A percentile compares a stretch with the other conserved stretches of the same genome.
Evolutionary conservation across 1,284 basidiomycete species (phyloP).

Genomic region (Kalmanozyma brasiliensis): DNA sequence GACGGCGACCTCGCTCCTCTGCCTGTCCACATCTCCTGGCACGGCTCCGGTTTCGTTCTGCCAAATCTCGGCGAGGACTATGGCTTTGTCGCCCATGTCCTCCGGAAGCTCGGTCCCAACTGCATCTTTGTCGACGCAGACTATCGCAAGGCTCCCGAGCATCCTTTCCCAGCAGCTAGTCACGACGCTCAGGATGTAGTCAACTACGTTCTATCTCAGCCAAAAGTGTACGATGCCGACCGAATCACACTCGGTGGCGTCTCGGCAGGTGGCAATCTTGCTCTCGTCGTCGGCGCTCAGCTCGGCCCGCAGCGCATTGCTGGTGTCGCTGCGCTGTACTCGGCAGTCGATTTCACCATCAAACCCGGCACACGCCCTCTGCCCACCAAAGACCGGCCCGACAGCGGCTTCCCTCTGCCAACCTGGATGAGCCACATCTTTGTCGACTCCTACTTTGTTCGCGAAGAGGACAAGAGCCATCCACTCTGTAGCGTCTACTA

Average conservation of each 20-base stretch:
- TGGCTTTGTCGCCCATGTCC: slow-evolving; percentile 16
- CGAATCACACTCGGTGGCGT: slow-evolving; percentile 57
- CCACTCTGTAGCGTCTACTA: slow-evolving; percentile 48
- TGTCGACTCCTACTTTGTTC: slow-evolving; percentile 49
- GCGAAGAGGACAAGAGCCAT: slow-evolving; percentile 22
- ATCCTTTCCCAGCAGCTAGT: slow-evolving; percentile 55
- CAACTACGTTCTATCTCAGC: slow-evolving; percentile 40
- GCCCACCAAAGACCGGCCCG: slow-evolving; percentile 17
- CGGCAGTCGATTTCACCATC: slow-evolving; percentile 49
- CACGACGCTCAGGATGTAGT: slow-evolving; percentile 52
- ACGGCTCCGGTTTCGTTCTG: slow-evolving; percentile 46
- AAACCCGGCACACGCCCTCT: slow-evolving; percentile 20
- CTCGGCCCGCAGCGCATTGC: slow-evolving; percentile 49
- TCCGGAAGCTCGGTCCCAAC: slow-evolving; percentile 26
- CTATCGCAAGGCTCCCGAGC: slow-evolving; percentile 64
- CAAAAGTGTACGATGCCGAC: slow-evolving; percentile 33
- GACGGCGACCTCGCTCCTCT: slow-evolving; percentile 19
- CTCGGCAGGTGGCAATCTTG: slow-evolving; percentile 61
- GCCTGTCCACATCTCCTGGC: slow-evolving; percentile 43
- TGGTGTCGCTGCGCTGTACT: slow-evolving; percentile 45
- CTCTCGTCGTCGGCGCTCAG: slow-evolving; percentile 35
- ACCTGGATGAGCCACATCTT: slow-evolving; percentile 47
- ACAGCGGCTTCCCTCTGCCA: slow-evolving; percentile 48
- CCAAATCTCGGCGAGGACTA: slow-evolving; percentile 45
- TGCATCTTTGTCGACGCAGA: slow-evolving; percentile 55